phyloP scores from a whole-genome alignment of 495 filamentous ascomycete genomes.

The Friedmanniomyces simplex region DNA sequence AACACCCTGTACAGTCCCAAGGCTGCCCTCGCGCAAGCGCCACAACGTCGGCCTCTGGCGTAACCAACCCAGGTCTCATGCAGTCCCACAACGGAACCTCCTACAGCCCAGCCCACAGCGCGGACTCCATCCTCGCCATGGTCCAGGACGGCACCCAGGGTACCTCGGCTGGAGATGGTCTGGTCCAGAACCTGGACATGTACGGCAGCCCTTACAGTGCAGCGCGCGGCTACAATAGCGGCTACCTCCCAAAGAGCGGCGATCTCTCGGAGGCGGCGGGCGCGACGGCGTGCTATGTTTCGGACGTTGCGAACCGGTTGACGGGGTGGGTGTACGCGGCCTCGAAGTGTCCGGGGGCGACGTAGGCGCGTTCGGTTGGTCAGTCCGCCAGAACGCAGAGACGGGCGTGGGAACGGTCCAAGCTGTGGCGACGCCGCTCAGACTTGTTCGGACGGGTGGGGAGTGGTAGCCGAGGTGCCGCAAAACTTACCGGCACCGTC shows the following conservation, averaged over 20 bases:
- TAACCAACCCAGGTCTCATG: constrained; percentile 47
- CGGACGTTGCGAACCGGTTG: constrained; percentile 22
- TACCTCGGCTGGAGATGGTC: constrained; percentile 15
- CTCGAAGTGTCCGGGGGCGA: neutral
- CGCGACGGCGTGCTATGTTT: constrained; percentile 19
- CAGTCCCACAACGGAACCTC: constrained; percentile 27
- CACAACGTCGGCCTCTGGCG: constrained; percentile 34
- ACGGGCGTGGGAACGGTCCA: too few species aligned
- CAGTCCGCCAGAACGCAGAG: too few species aligned
- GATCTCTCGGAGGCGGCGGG: constrained; percentile 16
- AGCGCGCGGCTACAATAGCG: constrained; percentile 16
- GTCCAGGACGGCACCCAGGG: constrained; percentile 21
- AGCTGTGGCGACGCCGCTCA: too few species aligned
- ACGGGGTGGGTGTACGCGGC: constrained; percentile 18
- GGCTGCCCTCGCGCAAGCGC: constrained; percentile 33
- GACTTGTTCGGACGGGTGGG: too few species aligned
- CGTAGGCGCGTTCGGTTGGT: too few species aligned
- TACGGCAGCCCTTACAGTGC: constrained; percentile 13
- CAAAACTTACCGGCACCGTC: too few species aligned
- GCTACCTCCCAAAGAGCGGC: constrained; percentile 10
- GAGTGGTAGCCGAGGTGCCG: too few species aligned
- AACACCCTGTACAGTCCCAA: constrained; percentile 1
- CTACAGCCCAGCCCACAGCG: neutral
- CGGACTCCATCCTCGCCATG: constrained; percentile 14
- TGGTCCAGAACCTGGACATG: constrained; percentile 17